phyloP scores from a whole-genome alignment of 2,329 filamentous ascomycete genomes.

The Diaporthe sp. region DNA sequence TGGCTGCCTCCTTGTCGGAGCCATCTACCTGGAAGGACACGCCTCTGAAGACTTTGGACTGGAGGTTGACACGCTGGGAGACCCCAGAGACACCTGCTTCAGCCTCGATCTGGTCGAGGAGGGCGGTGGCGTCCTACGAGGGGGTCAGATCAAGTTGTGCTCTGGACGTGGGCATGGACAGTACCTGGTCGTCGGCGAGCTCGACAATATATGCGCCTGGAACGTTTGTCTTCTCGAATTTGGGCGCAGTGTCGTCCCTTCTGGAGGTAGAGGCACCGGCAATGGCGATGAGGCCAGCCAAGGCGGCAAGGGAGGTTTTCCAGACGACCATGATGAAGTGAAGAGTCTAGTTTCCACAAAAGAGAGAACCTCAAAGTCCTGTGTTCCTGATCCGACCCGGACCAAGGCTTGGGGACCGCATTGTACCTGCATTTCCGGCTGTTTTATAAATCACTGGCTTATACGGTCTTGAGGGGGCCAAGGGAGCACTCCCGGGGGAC shows the following conservation, averaged over 20 bases:
- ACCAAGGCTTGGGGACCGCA: not conserved
- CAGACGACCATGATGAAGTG: conserved; percentile 13
- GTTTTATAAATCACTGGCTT: not conserved
- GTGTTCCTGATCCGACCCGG: not conserved
- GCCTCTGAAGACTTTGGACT: conserved; percentile 44
- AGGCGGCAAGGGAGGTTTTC: not conserved
- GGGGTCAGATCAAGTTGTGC: not conserved
- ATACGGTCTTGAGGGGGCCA: not conserved
- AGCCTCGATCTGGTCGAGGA: conserved; percentile 41
- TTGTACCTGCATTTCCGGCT: not conserved
- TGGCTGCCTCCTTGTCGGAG: conserved; percentile 34
- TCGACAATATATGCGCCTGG: conserved; percentile 45
- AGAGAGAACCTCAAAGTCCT: conserved; percentile 3
- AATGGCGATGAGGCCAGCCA: conserved; percentile 1
- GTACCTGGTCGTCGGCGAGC: conserved; percentile 42
- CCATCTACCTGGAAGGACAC: conserved; percentile 42
- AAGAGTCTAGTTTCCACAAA: not conserved
- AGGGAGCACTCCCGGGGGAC: not conserved
- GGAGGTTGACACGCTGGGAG: conserved; percentile 42
- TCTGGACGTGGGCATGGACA: not conserved
- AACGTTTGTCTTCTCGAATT: not conserved
- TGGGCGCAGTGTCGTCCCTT: not conserved
- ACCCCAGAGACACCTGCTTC: conserved; percentile 38
- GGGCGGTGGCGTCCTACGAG: conserved; percentile 34
- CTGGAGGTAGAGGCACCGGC: not conserved